Percentiles rank a stretch among this genome's conserved stretches.
phyloP scores from a whole-genome alignment of 140 eudicot species.

The Stevia rebaudiana region DNA sequence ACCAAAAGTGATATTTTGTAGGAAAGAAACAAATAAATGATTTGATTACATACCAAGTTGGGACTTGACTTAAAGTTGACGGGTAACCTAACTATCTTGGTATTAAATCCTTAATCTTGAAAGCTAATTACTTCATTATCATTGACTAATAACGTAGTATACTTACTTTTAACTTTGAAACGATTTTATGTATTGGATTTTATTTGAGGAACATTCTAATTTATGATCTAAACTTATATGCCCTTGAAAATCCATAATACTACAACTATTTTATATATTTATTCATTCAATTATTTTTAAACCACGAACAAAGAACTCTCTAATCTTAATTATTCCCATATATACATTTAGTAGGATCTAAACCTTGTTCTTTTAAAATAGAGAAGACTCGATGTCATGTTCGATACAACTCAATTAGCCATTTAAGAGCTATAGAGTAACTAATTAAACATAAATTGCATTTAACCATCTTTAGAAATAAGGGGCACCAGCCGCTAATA shows the following conservation, averaged over 20 bases:
- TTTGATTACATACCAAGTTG: constrained; percentile 37
- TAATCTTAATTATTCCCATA: no score
- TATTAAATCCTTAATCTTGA: constrained; percentile 16
- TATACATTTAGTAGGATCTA: no score
- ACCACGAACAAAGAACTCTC: no score
- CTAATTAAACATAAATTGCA: constrained; percentile 1
- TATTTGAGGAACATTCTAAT: constrained; percentile 1
- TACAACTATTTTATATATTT: no score
- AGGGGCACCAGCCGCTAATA: constrained; percentile 24
- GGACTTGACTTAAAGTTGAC: constrained; percentile 27
- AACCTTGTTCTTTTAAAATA: no score
- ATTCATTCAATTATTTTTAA: no score
- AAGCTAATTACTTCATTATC: not conserved
- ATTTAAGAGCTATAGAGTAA: not conserved
- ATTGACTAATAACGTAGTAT: no score
- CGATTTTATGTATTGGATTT: not conserved
- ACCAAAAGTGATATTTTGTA: constrained; percentile 19
- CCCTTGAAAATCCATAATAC: not conserved
- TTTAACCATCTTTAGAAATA: constrained; percentile 12
- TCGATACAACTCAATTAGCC: not conserved
- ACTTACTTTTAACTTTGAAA: not conserved
- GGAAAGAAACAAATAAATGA: constrained; percentile 27
- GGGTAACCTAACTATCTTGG: constrained; percentile 12
- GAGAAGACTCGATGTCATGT: no score
- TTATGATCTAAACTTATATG: constrained; percentile 1